Percentiles rank a stretch among this genome's conserved stretches.
Conservation (phyloP, 306 rosid species). For the Pyrus pyrifolia region DNA sequence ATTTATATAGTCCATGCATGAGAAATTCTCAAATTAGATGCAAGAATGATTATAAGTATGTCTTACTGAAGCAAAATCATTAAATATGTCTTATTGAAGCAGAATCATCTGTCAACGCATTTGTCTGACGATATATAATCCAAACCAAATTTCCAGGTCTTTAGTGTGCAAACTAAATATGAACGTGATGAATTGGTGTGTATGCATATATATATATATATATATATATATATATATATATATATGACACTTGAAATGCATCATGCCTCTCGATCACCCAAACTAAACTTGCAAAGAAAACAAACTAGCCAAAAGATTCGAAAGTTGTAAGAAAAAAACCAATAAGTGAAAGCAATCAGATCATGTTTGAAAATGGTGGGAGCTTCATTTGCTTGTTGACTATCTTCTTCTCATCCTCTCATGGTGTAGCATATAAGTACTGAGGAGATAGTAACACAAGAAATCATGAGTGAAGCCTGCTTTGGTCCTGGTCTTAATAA, state of each 20-base stretch:
- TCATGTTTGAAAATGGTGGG: constrained; percentile 31
- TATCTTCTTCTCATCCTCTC: constrained; percentile 26
- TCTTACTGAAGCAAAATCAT: no score
- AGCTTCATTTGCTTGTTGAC: constrained; percentile 65
- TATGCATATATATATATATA: neutral
- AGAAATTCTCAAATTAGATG: no score
- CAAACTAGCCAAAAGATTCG: constrained; percentile 15
- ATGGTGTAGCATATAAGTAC: constrained; percentile 23
- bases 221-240: neutral
- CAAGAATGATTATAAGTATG: no score
- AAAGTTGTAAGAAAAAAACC: constrained; percentile 1
- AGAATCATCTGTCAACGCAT: no score
- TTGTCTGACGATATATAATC: no score
- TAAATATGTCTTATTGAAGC: no score
- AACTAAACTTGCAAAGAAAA: neutral
- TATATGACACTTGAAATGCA: neutral
- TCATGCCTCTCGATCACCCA: constrained; percentile 4
- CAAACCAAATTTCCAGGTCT: neutral
- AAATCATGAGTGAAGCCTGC: constrained; percentile 51
- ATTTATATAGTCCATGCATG: constrained; percentile 11
- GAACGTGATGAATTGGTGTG: neutral
- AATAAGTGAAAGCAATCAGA: constrained; percentile 29
- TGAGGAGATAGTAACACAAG: constrained; percentile 48
- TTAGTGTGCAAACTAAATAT: neutral
- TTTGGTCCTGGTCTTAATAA: constrained; percentile 49